Evolutionary conservation across 805 yeast species (phyloP).

Genomic region (Metschnikowia picachoensis): DNA sequence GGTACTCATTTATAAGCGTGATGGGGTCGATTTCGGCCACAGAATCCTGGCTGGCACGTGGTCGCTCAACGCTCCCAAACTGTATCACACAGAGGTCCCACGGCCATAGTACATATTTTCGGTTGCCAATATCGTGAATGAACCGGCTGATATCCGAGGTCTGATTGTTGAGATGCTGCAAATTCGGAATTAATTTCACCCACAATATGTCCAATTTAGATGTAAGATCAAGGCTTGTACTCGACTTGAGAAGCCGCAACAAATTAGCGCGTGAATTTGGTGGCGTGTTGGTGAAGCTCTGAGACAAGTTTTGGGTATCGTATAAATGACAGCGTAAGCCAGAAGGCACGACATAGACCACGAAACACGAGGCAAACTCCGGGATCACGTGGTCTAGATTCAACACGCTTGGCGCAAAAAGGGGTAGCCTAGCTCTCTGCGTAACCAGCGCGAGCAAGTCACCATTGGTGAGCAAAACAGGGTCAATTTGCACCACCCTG

Average conservation of each 20-base stretch:
- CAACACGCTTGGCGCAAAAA: constrained; percentile 26
- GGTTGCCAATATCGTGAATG: constrained; percentile 48
- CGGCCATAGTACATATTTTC: constrained; percentile 70
- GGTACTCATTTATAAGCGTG: constrained; percentile 32
- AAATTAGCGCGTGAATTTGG: constrained; percentile 25
- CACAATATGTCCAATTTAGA: constrained; percentile 38
- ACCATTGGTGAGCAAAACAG: constrained; percentile 35
- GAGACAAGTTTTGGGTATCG: constrained; percentile 23
- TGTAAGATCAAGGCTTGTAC: constrained; percentile 29
- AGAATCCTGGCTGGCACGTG: not conserved
- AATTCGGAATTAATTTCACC: constrained; percentile 66
- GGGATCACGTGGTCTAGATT: constrained; percentile 11
- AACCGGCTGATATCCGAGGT: constrained; percentile 60
- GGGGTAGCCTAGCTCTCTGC: constrained; percentile 21
- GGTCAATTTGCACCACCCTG: constrained; percentile 34
- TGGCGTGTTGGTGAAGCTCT: constrained; percentile 25
- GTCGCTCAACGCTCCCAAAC: constrained; percentile 26
- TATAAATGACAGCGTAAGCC: constrained; percentile 42
- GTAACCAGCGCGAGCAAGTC: constrained; percentile 34
- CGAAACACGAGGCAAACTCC: constrained; percentile 23
- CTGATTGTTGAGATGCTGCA: constrained; percentile 63
- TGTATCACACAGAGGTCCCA: constrained; percentile 61
- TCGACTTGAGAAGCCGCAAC: constrained; percentile 29
- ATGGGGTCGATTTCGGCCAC: constrained; percentile 24
- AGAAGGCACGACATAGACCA: constrained; percentile 38